phyloP scores from a whole-genome alignment of 345 rosid genomes.

The Eucalyptus globulus region DNA sequence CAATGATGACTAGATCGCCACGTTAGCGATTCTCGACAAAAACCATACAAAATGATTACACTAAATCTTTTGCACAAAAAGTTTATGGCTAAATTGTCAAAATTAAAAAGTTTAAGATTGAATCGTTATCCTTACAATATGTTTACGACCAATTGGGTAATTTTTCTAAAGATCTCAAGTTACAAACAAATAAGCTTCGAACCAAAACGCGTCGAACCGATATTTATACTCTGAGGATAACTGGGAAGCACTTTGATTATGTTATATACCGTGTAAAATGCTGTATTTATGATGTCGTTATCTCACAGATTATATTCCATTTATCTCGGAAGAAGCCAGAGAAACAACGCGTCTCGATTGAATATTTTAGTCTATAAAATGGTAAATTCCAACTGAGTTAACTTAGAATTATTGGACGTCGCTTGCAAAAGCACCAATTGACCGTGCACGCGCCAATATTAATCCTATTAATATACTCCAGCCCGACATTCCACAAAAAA shows the following conservation, averaged over 20 bases:
- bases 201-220: neutral
- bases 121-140: accelerated
- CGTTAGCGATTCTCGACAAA: accelerated
- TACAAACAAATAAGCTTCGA: neutral
- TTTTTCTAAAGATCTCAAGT: neutral
- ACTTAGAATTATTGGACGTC: neutral
- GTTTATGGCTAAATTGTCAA: accelerated
- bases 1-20: accelerated
- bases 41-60: accelerated
- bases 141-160: neutral
- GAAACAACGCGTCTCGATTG: neutral
- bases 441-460: neutral
- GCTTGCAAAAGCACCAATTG: neutral
- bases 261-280: neutral
- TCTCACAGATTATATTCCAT: neutral
- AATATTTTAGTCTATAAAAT: neutral
- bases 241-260: neutral
- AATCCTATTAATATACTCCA: neutral
- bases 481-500: neutral
- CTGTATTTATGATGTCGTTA: neutral
- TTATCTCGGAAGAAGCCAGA: neutral
- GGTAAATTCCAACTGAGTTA: neutral
- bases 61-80: neutral
- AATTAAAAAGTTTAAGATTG: neutral
- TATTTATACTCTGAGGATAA: accelerated